A percentile compares a stretch with the other conserved stretches of the same genome.
Evolutionary conservation across 2,329 filamentous ascomycete genomes (phyloP).

Genomic region (Phialophora tarda): DNA sequence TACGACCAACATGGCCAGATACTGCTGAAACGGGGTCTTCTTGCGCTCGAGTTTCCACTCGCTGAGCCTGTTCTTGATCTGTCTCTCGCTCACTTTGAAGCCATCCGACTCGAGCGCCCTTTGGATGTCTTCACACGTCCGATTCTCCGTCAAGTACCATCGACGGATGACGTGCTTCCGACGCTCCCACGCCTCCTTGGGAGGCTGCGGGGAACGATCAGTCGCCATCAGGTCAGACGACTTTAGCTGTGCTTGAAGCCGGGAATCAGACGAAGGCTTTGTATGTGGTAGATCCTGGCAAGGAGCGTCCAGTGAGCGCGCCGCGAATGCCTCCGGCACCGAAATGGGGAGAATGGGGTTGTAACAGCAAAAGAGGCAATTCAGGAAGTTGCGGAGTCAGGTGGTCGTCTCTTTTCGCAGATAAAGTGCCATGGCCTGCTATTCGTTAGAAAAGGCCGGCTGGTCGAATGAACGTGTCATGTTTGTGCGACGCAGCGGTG

Average conservation of each 20-base stretch:
- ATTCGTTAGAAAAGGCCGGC: conserved; percentile 5
- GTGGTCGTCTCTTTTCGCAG: conserved; percentile 1
- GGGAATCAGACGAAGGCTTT: not conserved
- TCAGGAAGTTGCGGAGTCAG: not conserved
- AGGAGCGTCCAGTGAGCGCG: not conserved
- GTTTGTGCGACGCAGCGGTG: not conserved
- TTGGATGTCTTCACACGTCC: conserved; percentile 24
- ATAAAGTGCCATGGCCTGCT: not conserved
- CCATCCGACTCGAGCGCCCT: conserved; percentile 20
- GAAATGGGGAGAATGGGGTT: not conserved
- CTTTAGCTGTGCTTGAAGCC: not conserved
- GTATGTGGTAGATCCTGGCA: not conserved
- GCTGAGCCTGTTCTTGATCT: conserved; percentile 34
- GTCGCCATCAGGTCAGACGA: conserved; percentile 18
- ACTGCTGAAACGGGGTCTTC: conserved; percentile 28
- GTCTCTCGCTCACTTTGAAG: conserved; percentile 28
- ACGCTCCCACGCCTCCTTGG: conserved; percentile 32
- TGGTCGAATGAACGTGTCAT: not conserved
- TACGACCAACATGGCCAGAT: conserved; percentile 32
- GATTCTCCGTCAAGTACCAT: conserved; percentile 31
- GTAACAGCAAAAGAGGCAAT: not conserved
- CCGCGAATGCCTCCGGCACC: not conserved
- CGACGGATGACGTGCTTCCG: conserved; percentile 22
- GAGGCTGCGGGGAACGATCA: conserved; percentile 17
- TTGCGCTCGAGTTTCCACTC: conserved; percentile 36